Evolutionary conservation across 2,329 filamentous ascomycete genomes (phyloP).

Genomic region (Botryotinia convoluta): DNA sequence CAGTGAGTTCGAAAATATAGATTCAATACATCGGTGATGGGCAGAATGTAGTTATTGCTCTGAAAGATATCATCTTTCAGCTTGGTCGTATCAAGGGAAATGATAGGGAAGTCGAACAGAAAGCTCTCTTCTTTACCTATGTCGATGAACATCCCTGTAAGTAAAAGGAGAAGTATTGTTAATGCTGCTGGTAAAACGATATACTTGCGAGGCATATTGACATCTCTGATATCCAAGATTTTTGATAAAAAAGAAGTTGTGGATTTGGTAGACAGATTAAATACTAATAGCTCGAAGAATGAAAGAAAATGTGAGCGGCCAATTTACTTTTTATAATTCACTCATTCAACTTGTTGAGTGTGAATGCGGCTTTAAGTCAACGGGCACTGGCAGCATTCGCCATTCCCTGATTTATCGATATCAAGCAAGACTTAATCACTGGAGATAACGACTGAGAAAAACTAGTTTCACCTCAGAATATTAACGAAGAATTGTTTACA

Average conservation of each 20-base stretch:
- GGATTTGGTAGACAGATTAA: background rate
- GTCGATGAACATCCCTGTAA: background rate
- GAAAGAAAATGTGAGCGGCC: background rate
- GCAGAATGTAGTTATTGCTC: background rate
- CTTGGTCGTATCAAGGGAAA: constrained; percentile 1
- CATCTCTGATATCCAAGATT: background rate
- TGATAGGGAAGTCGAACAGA: background rate
- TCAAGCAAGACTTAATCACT: background rate
- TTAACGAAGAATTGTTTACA: background rate
- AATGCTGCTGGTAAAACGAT: background rate
- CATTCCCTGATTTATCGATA: background rate
- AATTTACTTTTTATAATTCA: background rate
- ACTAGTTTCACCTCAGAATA: background rate
- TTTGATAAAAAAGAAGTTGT: background rate
- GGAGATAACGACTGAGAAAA: background rate
- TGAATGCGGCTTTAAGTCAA: background rate
- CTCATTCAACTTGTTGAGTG: no score
- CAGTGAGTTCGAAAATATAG: constrained; percentile 9
- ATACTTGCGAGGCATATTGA: background rate
- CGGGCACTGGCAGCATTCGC: background rate
- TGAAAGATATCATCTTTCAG: background rate
- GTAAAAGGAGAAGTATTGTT: background rate
- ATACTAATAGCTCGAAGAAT: background rate
- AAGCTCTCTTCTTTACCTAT: background rate
- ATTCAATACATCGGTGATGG: constrained; percentile 9